Percentiles rank a stretch among this genome's conserved stretches.
Evolutionary conservation across 169 alveolate species (phyloP).

Genomic region (Plasmodium gallinaceum): DNA sequence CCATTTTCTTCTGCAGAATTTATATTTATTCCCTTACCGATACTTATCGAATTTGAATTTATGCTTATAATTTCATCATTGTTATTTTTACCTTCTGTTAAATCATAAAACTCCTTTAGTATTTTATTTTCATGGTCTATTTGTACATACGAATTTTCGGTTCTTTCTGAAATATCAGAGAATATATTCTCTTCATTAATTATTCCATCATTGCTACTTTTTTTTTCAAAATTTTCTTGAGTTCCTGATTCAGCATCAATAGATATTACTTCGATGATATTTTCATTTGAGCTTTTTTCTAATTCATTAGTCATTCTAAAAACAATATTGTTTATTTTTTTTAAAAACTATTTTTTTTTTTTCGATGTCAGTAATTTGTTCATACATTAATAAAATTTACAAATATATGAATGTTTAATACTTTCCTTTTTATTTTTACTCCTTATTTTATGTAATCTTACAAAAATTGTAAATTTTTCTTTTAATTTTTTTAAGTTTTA

Average conservation of each 20-base stretch:
- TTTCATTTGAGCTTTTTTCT: background rate
- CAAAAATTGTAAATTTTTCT: too few relatives aligned
- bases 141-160: slow-evolving; percentile 13
- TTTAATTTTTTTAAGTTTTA: background rate
- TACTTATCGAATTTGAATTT: slow-evolving; percentile 29
- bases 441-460: background rate
- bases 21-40: background rate
- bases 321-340: background rate
- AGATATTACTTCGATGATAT: background rate
- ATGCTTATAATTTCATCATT: slow-evolving; percentile 40
- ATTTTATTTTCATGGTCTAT: slow-evolving; percentile 8
- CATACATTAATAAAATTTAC: background rate
- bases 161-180: slow-evolving; percentile 19
- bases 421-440: background rate
- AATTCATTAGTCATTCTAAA: background rate
- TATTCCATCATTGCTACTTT: slow-evolving; percentile 1
- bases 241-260: background rate
- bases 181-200: background rate
- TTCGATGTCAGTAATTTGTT: background rate
- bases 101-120: slow-evolving; percentile 40
- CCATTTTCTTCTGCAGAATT: slow-evolving; percentile 16
- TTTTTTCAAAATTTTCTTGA: background rate
- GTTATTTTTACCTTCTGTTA: slow-evolving; percentile 40
- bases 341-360: background rate
- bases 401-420: background rate